Conservation (phyloP, 2,329 filamentous ascomycete species). For the Emmonsia crescens region DNA sequence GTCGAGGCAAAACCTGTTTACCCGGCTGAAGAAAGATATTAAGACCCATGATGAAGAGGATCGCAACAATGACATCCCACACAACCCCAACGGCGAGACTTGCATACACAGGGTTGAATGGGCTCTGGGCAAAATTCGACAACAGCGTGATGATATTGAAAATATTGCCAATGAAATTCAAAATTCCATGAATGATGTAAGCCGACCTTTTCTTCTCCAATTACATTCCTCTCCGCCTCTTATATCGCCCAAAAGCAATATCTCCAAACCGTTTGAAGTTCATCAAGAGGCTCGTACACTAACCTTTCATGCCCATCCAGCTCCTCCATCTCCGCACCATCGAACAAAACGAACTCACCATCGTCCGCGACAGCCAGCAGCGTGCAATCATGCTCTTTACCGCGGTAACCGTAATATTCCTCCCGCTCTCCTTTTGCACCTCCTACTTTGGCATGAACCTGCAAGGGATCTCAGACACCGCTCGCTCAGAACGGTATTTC, state of each 20-base stretch:
- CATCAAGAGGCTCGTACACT: neutral
- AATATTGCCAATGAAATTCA: neutral
- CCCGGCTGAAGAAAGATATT: neutral
- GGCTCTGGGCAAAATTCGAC: neutral
- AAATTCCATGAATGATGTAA: slow-evolving; percentile 4
- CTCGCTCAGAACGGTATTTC: slow-evolving; percentile 10
- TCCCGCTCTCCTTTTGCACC: slow-evolving; percentile 14
- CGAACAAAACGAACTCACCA: slow-evolving; percentile 4
- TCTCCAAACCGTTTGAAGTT: no score
- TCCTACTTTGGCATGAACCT: slow-evolving; percentile 17
- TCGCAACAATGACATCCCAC: neutral
- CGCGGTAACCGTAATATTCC: slow-evolving; percentile 14
- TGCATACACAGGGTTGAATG: neutral
- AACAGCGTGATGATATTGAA: neutral
- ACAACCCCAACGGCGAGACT: neutral
- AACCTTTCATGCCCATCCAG: neutral
- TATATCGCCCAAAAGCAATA: neutral
- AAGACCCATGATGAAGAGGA: neutral
- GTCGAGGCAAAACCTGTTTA: neutral
- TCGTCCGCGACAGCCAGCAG: slow-evolving; percentile 2
- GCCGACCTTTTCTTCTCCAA: neutral
- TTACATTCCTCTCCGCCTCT: neutral
- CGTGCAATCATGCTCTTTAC: slow-evolving; percentile 11
- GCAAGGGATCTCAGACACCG: slow-evolving; percentile 13
- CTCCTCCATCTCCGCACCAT: slow-evolving; percentile 1